phyloP scores from a whole-genome alignment of 495 filamentous ascomycete species.

The Tuber aestivum region DNA sequence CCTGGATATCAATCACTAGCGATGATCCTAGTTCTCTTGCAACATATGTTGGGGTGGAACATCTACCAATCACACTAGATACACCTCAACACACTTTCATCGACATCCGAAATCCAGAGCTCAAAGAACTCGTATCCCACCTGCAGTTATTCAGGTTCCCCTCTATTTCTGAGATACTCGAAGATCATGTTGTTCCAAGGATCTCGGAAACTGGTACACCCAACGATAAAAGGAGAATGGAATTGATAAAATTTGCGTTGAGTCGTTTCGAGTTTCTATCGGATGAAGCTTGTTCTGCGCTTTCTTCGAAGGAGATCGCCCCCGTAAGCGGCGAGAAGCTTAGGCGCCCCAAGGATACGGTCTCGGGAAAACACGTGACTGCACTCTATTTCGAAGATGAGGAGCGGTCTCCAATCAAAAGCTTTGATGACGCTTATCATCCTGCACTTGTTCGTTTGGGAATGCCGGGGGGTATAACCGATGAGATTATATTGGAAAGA shows the following conservation, averaged over 20 bases:
- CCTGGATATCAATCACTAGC: slow-evolving; percentile 25
- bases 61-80: slow-evolving; percentile 15
- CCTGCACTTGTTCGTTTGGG: slow-evolving; percentile 7
- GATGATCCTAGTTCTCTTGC: not conserved
- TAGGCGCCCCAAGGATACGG: slow-evolving; percentile 18
- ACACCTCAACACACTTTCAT: slow-evolving; percentile 27
- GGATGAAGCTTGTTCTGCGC: not conserved
- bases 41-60: slow-evolving; percentile 20
- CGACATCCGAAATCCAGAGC: slow-evolving; percentile 14
- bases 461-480: slow-evolving; percentile 19
- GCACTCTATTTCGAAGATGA: slow-evolving; percentile 33
- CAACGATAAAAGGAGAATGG: slow-evolving; percentile 18
- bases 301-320: slow-evolving; percentile 33
- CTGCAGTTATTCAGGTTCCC: slow-evolving; percentile 19
- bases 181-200: slow-evolving; percentile 19
- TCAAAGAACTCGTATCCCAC: slow-evolving; percentile 5
- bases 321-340: slow-evolving; percentile 20
- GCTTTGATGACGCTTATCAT: slow-evolving; percentile 12
- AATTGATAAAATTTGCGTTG: slow-evolving; percentile 19
- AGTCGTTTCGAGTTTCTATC: slow-evolving; percentile 9
- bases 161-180: slow-evolving; percentile 17
- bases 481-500: slow-evolving; percentile 20
- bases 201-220: slow-evolving; percentile 12
- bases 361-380: slow-evolving; percentile 1
- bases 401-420: slow-evolving; percentile 8